A percentile compares a stretch with the other conserved stretches of the same genome.
Evolutionary conservation across 805 yeast genomes (phyloP).

Genomic region (Scheffersomyces stipitis): DNA sequence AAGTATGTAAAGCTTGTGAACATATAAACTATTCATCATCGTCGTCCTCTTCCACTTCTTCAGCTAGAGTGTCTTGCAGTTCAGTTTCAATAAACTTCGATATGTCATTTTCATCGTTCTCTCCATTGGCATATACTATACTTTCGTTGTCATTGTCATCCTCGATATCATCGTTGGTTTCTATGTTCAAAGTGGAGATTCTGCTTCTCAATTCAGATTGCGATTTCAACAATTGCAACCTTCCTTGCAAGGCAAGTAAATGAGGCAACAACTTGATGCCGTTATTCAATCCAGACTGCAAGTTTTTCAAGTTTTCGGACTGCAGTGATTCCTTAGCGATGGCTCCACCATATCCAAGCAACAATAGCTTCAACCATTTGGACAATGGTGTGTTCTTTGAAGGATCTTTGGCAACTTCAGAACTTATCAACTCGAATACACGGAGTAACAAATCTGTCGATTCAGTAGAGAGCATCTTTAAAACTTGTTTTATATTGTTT

Average conservation of each 20-base stretch:
- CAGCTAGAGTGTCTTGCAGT: constrained; percentile 5
- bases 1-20: too few species aligned
- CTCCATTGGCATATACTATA: constrained; percentile 40
- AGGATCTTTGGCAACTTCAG: constrained; percentile 28
- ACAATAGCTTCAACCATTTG: constrained; percentile 80
- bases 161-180: constrained; percentile 4
- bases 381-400: constrained; percentile 28
- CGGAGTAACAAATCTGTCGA: constrained; percentile 11
- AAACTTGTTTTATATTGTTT: constrained; percentile 27
- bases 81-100: constrained; percentile 9
- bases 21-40: constrained; percentile 25
- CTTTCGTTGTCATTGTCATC: constrained; percentile 25
- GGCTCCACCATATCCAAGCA: constrained; percentile 69
- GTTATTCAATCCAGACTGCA: constrained; percentile 57
- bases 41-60: constrained; percentile 38
- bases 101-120: constrained; percentile 33
- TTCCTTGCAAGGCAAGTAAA: constrained; percentile 80
- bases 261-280: constrained; percentile 62
- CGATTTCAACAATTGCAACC: constrained; percentile 70
- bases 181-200: constrained; percentile 5
- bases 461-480: constrained; percentile 34
- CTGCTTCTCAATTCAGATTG: constrained; percentile 68
- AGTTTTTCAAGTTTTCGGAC: constrained; percentile 51
- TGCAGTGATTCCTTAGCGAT: constrained; percentile 52
- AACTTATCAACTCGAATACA: constrained; percentile 28